Percentiles rank a stretch among this genome's conserved stretches.
These are phyloP conservation scores for Podospora pseudoanserina DNA, from an alignment of 495 filamentous ascomycete species.

Conservation along the genomic window DNA sequence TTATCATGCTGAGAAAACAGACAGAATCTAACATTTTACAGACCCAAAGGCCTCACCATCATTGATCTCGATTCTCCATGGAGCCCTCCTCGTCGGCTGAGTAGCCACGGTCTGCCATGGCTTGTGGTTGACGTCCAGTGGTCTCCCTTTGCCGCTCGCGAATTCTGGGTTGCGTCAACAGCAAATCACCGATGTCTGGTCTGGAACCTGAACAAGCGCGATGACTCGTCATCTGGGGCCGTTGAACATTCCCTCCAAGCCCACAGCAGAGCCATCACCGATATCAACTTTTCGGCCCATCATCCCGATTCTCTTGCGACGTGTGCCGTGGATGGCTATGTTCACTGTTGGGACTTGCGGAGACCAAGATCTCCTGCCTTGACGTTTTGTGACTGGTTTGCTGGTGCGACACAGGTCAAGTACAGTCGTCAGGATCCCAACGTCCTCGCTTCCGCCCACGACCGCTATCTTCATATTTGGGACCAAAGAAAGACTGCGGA, in stretches of 20 bases:
- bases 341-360: slow-evolving; percentile 90
- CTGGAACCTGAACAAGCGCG: slow-evolving; percentile 81
- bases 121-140: slow-evolving; percentile 97
- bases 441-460: slow-evolving; percentile 86
- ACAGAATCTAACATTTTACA: slow-evolving; percentile 31
- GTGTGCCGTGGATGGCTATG: slow-evolving; percentile 88
- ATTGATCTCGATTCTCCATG: slow-evolving; percentile 92
- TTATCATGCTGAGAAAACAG: background rate
- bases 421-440: slow-evolving; percentile 85
- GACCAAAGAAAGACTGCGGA: slow-evolving; percentile 77
- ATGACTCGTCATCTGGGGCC: slow-evolving; percentile 62
- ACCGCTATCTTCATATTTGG: slow-evolving; percentile 84
- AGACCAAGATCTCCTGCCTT: slow-evolving; percentile 68
- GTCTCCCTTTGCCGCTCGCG: slow-evolving; percentile 85
- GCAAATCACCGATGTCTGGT: slow-evolving; percentile 93
- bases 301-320: slow-evolving; percentile 86
- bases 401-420: slow-evolving; percentile 93
- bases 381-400: slow-evolving; percentile 90
- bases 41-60: slow-evolving; percentile 78
- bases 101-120: slow-evolving; percentile 81
- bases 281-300: slow-evolving; percentile 94
- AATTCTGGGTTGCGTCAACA: slow-evolving; percentile 91
- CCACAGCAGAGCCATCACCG: slow-evolving; percentile 87
- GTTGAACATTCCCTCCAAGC: slow-evolving; percentile 89
- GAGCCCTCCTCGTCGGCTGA: slow-evolving; percentile 80